Evolutionary conservation across 202 grass and related monocot genomes (phyloP), one percentile per base, ranked within the genome.

Genomic region (Musa balbisiana): DNA sequence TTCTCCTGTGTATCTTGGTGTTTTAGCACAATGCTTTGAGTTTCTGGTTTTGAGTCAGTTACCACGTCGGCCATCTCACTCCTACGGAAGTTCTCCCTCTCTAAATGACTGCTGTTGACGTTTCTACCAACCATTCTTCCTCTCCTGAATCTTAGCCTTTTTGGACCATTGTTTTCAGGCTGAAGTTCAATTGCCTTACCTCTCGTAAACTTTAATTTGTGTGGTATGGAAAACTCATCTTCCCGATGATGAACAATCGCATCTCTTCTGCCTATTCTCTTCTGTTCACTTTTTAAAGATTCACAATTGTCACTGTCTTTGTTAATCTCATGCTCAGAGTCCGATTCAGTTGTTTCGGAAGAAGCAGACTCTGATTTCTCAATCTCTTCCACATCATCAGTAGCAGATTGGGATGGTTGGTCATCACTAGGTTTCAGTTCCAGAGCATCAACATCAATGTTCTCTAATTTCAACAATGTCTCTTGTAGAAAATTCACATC

Each of bases 1-100:
- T 89, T 82, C 81, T 25, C 25, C 25, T 87, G 71, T 56, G 88
- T 89, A 82, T 87, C 87, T 76, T 83, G 83, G 43, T 96, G 88
- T 80, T 80, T 71, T 5, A 96, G 74, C 71, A 75, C 53, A 55
- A 91, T 80, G 9, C 64, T 74, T 9, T 81, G 84, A 73, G 85
- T 82, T 0, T 87, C 20, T 1, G 90, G 75, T 19, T 69, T 69
- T 2, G 67, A 29, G 53, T 62, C 65, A 1, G 79, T 62, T 4
- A 78, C 54, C 1, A 72, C 73, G 0, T 67, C 23, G 2, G 71
- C 76, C 9, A 59, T 69, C 2, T 85, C 84, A 20, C 83, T 81
- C 73, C 84, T 75, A 52, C 79, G 52, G 2, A 91, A 83, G 78
- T 86, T 89, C 69, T 80, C 78, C 19, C 78, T 85, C 79, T 84